These are phyloP conservation scores for Paragyromitra xinjiangensis DNA, from an alignment of 495 filamentous ascomycete genomes.

Conservation along the genomic window DNA sequence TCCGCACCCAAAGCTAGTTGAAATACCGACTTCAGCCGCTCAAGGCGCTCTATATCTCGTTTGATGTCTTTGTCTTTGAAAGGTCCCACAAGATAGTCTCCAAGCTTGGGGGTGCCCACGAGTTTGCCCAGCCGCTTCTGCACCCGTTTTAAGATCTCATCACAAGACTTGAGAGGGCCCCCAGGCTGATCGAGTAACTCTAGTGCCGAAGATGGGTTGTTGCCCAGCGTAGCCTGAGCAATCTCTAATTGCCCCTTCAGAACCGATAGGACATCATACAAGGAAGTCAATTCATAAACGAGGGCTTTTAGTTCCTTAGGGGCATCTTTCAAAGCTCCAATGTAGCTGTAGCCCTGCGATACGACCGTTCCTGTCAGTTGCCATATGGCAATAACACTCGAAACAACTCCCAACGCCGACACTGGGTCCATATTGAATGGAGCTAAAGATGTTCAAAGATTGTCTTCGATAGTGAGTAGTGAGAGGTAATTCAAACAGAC, in stretches of 20 bases:
- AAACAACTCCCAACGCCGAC: slow-evolving; percentile 5
- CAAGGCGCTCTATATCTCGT: slow-evolving; percentile 19
- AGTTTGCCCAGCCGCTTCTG: slow-evolving; percentile 14
- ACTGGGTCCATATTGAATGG: slow-evolving; percentile 9
- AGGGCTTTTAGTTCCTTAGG: slow-evolving; percentile 8
- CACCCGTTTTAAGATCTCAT: slow-evolving; percentile 1
- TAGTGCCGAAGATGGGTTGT: background rate
- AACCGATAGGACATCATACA: slow-evolving; percentile 3
- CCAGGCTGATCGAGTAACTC: background rate
- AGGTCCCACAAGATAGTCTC: slow-evolving; percentile 20
- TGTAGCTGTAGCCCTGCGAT: slow-evolving; percentile 7
- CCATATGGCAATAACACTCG: background rate
- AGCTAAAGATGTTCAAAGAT: no score
- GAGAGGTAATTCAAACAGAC: background rate
- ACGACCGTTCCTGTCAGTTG: slow-evolving; percentile 16
- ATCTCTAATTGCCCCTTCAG: slow-evolving; percentile 7
- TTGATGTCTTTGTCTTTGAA: slow-evolving; percentile 24
- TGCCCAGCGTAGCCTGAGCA: background rate
- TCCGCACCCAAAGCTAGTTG: slow-evolving; percentile 26
- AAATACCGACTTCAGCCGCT: slow-evolving; percentile 35
- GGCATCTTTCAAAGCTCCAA: slow-evolving; percentile 9
- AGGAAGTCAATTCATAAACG: background rate
- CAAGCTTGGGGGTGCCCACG: background rate
- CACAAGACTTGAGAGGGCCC: slow-evolving; percentile 25
- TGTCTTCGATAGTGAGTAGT: background rate